Evolutionary conservation across 768 basidiomycete genomes (phyloP).

Genomic region (Lentinula aciculospora): DNA sequence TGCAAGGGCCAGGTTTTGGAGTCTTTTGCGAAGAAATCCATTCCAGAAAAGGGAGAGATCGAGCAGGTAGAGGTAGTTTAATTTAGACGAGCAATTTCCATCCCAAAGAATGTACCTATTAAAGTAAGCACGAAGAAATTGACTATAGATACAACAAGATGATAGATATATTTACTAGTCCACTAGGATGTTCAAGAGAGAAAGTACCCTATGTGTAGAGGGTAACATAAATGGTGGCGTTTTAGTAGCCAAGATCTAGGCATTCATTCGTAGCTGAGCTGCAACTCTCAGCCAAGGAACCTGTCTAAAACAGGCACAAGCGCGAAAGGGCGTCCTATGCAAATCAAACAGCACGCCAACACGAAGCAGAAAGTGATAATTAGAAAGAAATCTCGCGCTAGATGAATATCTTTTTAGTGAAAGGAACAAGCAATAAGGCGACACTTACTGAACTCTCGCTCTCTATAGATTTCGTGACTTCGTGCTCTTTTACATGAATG

Average conservation of each 20-base stretch:
- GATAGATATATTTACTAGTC: background rate
- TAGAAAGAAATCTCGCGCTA: slow-evolving; percentile 38
- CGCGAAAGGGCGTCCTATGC: slow-evolving; percentile 24
- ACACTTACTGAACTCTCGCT: slow-evolving; percentile 5
- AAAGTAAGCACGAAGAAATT: background rate
- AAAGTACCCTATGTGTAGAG: background rate
- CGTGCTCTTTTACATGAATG: slow-evolving; percentile 7
- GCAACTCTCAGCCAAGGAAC: background rate
- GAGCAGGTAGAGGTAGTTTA: background rate
- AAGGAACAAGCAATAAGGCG: background rate
- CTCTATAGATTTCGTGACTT: slow-evolving; percentile 3
- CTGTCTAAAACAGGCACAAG: slow-evolving; percentile 13
- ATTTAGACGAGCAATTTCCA: too few species aligned
- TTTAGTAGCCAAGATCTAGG: background rate
- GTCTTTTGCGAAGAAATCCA: background rate
- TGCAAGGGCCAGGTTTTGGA: slow-evolving; percentile 11
- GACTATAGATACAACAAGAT: background rate
- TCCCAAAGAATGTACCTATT: too few species aligned
- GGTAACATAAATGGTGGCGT: background rate
- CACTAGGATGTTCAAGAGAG: background rate
- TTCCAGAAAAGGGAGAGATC: background rate
- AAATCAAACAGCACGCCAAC: slow-evolving; percentile 30
- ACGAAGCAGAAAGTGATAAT: slow-evolving; percentile 34
- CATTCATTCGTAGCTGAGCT: background rate
- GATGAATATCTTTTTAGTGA: background rate